These are phyloP conservation scores for Chlorociboria aeruginascens DNA, from an alignment of 495 filamentous ascomycete species.

Conservation along the genomic window DNA sequence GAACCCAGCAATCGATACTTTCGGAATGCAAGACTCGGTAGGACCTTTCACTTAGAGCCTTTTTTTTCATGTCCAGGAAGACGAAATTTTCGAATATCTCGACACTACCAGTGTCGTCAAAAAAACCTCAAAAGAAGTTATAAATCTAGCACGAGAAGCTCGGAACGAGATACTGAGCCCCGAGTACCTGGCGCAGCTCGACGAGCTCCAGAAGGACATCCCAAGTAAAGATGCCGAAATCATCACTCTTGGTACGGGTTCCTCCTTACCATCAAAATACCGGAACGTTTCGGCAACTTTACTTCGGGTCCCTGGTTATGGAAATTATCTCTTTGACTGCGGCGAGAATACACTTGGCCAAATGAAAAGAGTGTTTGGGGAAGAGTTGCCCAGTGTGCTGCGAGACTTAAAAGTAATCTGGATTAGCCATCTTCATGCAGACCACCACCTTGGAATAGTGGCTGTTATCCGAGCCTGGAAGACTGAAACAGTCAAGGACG, in stretches of 20 bases:
- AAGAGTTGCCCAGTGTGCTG: constrained; percentile 55
- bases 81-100: constrained; percentile 37
- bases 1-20: background rate
- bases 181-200: constrained; percentile 26
- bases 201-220: constrained; percentile 38
- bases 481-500: constrained; percentile 15
- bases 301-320: constrained; percentile 67
- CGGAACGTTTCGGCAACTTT: constrained; percentile 90
- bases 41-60: constrained; percentile 55
- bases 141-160: constrained; percentile 37
- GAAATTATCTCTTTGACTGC: constrained; percentile 79
- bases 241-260: constrained; percentile 81
- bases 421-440: constrained; percentile 92
- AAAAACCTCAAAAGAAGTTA: constrained; percentile 27
- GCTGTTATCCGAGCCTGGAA: constrained; percentile 73
- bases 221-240: constrained; percentile 68
- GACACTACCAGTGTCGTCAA: constrained; percentile 33
- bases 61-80: constrained; percentile 38
- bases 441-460: constrained; percentile 83
- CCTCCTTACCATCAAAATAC: constrained; percentile 78
- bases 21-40: constrained; percentile 19
- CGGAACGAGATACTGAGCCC: constrained; percentile 27
- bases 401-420: constrained; percentile 73
- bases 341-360: constrained; percentile 94
- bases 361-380: constrained; percentile 57